Base-by-base conservation (phyloP, 176 grass and related monocot species). In the Bonia amplexicaulis region DNA sequence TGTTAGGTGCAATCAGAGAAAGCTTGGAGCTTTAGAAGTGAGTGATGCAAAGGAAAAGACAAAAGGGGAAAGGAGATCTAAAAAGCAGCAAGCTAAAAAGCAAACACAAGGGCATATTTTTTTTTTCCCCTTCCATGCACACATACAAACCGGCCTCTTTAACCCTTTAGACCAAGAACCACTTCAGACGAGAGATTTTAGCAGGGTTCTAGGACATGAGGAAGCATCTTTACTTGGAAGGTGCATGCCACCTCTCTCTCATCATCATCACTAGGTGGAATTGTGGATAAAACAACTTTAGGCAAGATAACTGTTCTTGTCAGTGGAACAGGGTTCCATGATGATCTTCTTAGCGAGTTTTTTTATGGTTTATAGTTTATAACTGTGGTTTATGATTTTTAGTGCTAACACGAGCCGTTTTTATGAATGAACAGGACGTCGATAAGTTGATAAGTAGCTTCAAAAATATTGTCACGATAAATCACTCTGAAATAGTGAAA, bases 101-200 rank as follows among this genome's bases (percentile, higher is more conserved):
- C n/a, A 52, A 76, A 79, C 10, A 88, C 53, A 23, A 47, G 49
- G 86, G 7, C 73, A 77, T 70, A 23, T 64, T 66, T 5, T 42
- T 5, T 42, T 64, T 55, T 25, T 1, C 31, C 31, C 31, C 57
- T 60, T 60, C 9, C n/a, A 60, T 25, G 57, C n/a, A 25, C 57
- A 33, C 44, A 86, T 58, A 80, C 31, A 63, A 20, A 73, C 31
- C 2, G 23, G 29, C 35, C 4, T 64, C 88, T 86, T 86, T 86
- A 82, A 54, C 78, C 9, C 82, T 90, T 86, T 82, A 82, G 88
- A 83, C 73, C 79, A 59, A 78, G 47, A 78, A 79, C 40, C 74
- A 61, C 89, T 87, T 87, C 79, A 40, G 58, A 78, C 83, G 35
- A 82, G 27, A 86, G 39, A 14, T 90, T 83, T 90, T 10, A 79